Evolutionary conservation across 352 stramenopile genomes (phyloP).

Genomic region (Phytophthora agathidicida): DNA sequence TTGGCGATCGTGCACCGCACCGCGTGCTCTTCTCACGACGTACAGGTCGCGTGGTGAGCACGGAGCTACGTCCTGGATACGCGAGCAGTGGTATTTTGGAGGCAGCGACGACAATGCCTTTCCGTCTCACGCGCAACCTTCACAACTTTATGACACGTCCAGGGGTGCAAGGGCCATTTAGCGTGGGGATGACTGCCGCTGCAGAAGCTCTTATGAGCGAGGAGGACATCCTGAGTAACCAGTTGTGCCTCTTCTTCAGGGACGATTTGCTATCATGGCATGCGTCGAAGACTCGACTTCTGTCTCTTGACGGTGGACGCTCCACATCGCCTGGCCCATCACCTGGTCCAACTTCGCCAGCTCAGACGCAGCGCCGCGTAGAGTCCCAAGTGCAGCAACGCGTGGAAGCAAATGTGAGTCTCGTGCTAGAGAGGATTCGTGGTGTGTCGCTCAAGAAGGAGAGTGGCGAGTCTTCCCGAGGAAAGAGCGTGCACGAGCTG

Average conservation of each 20-base stretch:
- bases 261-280: constrained; percentile 90
- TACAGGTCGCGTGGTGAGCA: constrained; percentile 84
- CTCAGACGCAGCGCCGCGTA: constrained; percentile 55
- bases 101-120: constrained; percentile 83
- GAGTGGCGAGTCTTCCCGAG: constrained; percentile 52
- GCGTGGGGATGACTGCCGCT: constrained; percentile 79
- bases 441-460: constrained; percentile 84
- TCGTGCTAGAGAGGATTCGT: constrained; percentile 82
- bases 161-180: constrained; percentile 88
- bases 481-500: constrained; percentile 81
- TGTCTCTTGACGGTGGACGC: constrained; percentile 29
- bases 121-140: constrained; percentile 89
- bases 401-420: constrained; percentile 85
- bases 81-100: constrained; percentile 85
- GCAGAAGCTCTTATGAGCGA: constrained; percentile 86
- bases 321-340: constrained; percentile 26
- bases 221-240: constrained; percentile 84
- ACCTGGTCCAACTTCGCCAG: constrained; percentile 29
- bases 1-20: constrained; percentile 85
- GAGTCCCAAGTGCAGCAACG: constrained; percentile 85
- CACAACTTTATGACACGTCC: constrained; percentile 87
- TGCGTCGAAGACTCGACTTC: constrained; percentile 81
- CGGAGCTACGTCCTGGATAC: constrained; percentile 85
- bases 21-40: constrained; percentile 83
- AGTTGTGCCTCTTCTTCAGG: constrained; percentile 89